Evolutionary conservation across 805 yeast species (phyloP).

Genomic region (Helenozyma baotianmanensis): DNA sequence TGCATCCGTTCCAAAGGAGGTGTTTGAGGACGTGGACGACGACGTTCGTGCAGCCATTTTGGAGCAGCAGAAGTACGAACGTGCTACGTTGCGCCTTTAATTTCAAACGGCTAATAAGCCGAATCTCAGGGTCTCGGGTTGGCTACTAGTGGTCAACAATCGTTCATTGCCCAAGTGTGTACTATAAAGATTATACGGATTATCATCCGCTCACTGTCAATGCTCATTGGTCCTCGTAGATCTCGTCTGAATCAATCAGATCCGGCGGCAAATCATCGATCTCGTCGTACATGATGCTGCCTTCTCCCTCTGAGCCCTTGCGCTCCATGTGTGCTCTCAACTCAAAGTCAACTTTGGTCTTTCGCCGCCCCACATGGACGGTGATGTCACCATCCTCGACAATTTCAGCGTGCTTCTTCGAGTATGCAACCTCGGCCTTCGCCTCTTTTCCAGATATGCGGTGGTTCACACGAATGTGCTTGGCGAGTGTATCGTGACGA

Average conservation of each 20-base stretch:
- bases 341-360: slow-evolving; percentile 44
- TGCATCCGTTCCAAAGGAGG: slow-evolving; percentile 48
- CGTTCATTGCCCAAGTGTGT: no score
- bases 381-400: slow-evolving; percentile 47
- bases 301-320: slow-evolving; percentile 15
- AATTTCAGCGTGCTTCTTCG: slow-evolving; percentile 43
- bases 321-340: slow-evolving; percentile 43
- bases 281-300: slow-evolving; percentile 11
- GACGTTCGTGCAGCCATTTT: slow-evolving; percentile 56
- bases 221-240: background rate
- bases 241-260: slow-evolving; percentile 9
- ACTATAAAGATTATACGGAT: no score
- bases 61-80: slow-evolving; percentile 56
- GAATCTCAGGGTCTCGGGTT: no score
- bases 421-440: slow-evolving; percentile 42
- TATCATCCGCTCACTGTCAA: no score
- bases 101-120: no score
- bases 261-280: slow-evolving; percentile 14
- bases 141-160: no score
- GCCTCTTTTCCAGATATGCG: slow-evolving; percentile 44
- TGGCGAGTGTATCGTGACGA: slow-evolving; percentile 88
- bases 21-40: slow-evolving; percentile 52
- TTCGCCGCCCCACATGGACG: slow-evolving; percentile 42
- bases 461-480: slow-evolving; percentile 64
- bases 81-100: no score